Evolutionary conservation across 1,284 basidiomycete species (phyloP).

Genomic region (Malassezia restricta): DNA sequence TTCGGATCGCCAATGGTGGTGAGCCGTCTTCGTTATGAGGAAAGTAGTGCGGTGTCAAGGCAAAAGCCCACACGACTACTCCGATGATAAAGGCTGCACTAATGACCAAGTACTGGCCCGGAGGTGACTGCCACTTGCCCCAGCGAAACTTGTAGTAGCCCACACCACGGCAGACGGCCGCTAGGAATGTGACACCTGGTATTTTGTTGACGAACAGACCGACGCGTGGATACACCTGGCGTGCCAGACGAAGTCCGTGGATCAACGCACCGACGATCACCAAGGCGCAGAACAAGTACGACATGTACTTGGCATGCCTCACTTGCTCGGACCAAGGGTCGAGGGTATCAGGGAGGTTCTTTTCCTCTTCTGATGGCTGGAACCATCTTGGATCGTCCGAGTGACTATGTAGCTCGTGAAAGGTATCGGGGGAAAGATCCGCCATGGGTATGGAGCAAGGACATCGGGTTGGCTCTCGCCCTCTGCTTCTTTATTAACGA

Average conservation of each 20-base stretch:
- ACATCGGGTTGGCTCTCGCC: no score
- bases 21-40: slow-evolving; percentile 21
- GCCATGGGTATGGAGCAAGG: no score
- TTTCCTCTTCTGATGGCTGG: not conserved
- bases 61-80: slow-evolving; percentile 20
- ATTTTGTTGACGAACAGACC: not conserved
- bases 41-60: slow-evolving; percentile 30
- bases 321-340: not conserved
- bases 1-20: slow-evolving; percentile 30
- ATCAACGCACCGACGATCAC: not conserved
- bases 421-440: not conserved
- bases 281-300: slow-evolving; percentile 1
- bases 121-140: not conserved
- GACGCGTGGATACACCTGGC: not conserved
- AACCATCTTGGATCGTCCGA: not conserved
- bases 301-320: not conserved
- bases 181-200: not conserved
- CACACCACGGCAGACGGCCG: not conserved
- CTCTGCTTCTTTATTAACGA: no score
- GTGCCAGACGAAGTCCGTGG: not conserved
- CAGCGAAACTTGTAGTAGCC: not conserved
- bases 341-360: not conserved
- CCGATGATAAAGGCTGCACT: slow-evolving; percentile 1
- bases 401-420: not conserved
- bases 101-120: slow-evolving; percentile 2